phyloP scores from a whole-genome alignment of 169 alveolate genomes.

The Plasmodium cynomolgi region DNA sequence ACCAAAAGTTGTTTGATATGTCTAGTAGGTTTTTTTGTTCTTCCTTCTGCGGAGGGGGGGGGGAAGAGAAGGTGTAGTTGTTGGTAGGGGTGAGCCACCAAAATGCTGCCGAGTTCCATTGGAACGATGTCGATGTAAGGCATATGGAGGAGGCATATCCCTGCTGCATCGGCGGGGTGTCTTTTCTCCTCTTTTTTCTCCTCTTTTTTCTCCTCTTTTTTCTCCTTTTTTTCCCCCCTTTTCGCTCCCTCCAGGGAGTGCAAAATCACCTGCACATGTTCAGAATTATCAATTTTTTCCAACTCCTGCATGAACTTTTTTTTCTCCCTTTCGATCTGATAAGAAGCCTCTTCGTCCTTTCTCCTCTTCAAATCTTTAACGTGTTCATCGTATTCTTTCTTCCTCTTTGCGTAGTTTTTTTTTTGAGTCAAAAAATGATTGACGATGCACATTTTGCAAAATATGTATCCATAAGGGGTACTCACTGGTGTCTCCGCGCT shows the following conservation, averaged over 20 bases:
- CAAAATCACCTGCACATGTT: constrained; percentile 54
- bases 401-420: constrained; percentile 73
- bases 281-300: constrained; percentile 62
- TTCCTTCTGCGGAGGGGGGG: background rate
- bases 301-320: constrained; percentile 25
- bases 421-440: constrained; percentile 90
- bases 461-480: constrained; percentile 93
- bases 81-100: background rate
- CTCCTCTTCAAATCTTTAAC: constrained; percentile 39
- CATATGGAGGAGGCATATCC: background rate
- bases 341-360: constrained; percentile 73
- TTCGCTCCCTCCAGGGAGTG: background rate
- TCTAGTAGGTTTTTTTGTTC: constrained; percentile 10
- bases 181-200: no score
- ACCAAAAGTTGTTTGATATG: constrained; percentile 63
- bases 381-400: constrained; percentile 48
- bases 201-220: no score
- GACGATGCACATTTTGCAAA: constrained; percentile 93
- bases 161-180: background rate
- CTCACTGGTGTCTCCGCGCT: constrained; percentile 90
- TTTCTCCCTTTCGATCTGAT: constrained; percentile 74
- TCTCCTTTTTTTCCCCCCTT: background rate
- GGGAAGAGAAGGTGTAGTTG: background rate
- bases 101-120: background rate
- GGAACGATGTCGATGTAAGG: background rate